phyloP scores from a whole-genome alignment of 129 eudicot species.

The Flaveria robusta region DNA sequence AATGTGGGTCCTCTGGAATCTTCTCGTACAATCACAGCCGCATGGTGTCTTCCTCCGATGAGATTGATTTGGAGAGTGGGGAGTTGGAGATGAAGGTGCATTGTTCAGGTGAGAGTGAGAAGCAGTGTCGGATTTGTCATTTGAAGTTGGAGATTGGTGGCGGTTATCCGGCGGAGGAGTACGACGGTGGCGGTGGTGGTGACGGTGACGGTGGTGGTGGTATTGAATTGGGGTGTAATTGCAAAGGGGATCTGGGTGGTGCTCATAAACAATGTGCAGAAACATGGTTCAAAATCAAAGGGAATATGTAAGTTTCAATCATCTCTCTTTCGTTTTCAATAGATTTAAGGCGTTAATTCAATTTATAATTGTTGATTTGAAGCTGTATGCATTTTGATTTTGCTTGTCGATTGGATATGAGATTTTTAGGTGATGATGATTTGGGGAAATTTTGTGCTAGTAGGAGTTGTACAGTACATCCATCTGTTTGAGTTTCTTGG shows the following conservation, averaged over 20 bases:
- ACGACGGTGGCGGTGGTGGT: slow-evolving; percentile 14
- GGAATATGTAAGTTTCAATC: slow-evolving; percentile 50
- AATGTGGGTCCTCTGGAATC: slow-evolving; percentile 42
- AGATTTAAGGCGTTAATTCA: background rate
- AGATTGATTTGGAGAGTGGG: slow-evolving; percentile 66
- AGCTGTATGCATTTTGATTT: slow-evolving; percentile 20
- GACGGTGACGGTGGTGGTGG: slow-evolving; percentile 36
- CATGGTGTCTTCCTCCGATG: slow-evolving; percentile 32
- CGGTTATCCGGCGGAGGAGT: slow-evolving; percentile 26
- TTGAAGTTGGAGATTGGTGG: slow-evolving; percentile 40
- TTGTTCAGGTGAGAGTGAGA: slow-evolving; percentile 29
- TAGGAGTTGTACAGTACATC: slow-evolving; percentile 19
- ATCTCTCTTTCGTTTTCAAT: background rate
- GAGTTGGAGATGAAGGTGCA: slow-evolving; percentile 63
- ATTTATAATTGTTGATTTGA: slow-evolving; percentile 11
- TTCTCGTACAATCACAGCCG: slow-evolving; percentile 39
- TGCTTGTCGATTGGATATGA: background rate
- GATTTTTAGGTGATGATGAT: slow-evolving; percentile 14
- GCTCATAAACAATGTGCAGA: slow-evolving; percentile 75
- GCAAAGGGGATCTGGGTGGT: slow-evolving; percentile 72
- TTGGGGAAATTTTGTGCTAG: slow-evolving; percentile 24
- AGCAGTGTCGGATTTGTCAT: slow-evolving; percentile 67
- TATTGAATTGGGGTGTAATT: slow-evolving; percentile 65
- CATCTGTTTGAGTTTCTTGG: slow-evolving; percentile 8
- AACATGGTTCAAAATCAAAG: slow-evolving; percentile 72